A percentile compares a stretch with the other conserved stretches of the same genome.
Conservation (phyloP, 805 yeast genomes). For the Priceomyces melissophilus region DNA sequence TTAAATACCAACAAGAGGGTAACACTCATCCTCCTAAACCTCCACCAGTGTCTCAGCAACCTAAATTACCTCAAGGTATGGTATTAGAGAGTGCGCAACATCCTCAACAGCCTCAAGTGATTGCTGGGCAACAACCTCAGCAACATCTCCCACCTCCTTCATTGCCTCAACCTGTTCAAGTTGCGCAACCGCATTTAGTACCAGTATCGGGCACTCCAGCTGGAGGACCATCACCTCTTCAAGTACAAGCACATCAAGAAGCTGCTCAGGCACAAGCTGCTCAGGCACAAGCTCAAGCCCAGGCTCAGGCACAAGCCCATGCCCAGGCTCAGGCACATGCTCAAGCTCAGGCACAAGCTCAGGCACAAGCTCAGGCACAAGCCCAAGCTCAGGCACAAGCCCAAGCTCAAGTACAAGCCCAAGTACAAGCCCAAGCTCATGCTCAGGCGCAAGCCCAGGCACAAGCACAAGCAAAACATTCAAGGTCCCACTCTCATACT, state of each 20-base stretch:
- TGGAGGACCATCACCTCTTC: conserved; percentile 6
- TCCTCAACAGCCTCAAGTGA: conserved; percentile 10
- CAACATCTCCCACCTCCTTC: conserved; percentile 7
- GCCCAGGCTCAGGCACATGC: conserved; percentile 4
- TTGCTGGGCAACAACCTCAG: conserved; percentile 12
- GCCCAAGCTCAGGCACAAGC: conserved; percentile 3
- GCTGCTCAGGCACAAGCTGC: conserved; percentile 5
- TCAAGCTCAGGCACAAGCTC: conserved; percentile 3
- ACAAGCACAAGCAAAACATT: conserved; percentile 8
- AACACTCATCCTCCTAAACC: conserved; percentile 62
- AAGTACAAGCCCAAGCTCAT: conserved; percentile 7
- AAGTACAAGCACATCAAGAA: conserved; percentile 5
- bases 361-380: conserved; percentile 2
- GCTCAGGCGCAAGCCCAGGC: conserved; percentile 12
- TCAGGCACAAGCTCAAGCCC: conserved; percentile 6
- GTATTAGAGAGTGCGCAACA: conserved; percentile 46
- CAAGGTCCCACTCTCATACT: conserved; percentile 5
- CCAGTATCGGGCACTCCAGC: conserved; percentile 4
- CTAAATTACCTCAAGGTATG: conserved; percentile 60
- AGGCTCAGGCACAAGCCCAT: conserved; percentile 3
- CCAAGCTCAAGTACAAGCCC: conserved; percentile 2
- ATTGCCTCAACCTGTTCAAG: conserved; percentile 10
- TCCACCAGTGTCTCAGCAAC: conserved; percentile 64
- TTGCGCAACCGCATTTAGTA: neutral
- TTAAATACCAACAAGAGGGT: conserved; percentile 67